Evolutionary conservation across 1,139 yeast genomes (phyloP).

Genomic region (Yamadazyma dendronema): DNA sequence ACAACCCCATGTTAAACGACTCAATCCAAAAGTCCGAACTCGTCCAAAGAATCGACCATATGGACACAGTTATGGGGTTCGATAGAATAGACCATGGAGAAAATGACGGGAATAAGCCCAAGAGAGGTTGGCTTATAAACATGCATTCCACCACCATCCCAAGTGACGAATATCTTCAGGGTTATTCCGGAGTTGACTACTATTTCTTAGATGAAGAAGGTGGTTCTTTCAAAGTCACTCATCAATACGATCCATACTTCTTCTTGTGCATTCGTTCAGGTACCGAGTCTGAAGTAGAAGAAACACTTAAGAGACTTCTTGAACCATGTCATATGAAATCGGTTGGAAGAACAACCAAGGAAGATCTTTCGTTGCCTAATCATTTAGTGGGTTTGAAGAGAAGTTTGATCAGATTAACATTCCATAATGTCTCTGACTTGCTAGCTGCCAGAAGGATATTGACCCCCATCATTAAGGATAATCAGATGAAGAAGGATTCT

Average conservation of each 20-base stretch:
- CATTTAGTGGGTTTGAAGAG: constrained; percentile 79
- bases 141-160: constrained; percentile 75
- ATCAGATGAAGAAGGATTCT: constrained; percentile 62
- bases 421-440: constrained; percentile 75
- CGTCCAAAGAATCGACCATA: constrained; percentile 53
- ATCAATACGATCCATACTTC: constrained; percentile 86
- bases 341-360: constrained; percentile 58
- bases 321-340: constrained; percentile 59
- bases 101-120: constrained; percentile 45
- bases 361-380: constrained; percentile 77
- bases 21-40: constrained; percentile 41
- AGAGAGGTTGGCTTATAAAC: constrained; percentile 86
- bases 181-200: constrained; percentile 87
- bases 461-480: constrained; percentile 68
- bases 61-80: constrained; percentile 84
- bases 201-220: constrained; percentile 98
- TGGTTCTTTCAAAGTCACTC: constrained; percentile 85
- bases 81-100: constrained; percentile 70
- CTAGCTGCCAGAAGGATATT: constrained; percentile 68
- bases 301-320: constrained; percentile 65
- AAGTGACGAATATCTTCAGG: constrained; percentile 53
- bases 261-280: constrained; percentile 66
- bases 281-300: constrained; percentile 82
- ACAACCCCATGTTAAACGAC: constrained; percentile 43
- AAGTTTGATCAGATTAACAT: constrained; percentile 62